phyloP scores from a whole-genome alignment of 345 rosid species.

The Aegle marmelos region DNA sequence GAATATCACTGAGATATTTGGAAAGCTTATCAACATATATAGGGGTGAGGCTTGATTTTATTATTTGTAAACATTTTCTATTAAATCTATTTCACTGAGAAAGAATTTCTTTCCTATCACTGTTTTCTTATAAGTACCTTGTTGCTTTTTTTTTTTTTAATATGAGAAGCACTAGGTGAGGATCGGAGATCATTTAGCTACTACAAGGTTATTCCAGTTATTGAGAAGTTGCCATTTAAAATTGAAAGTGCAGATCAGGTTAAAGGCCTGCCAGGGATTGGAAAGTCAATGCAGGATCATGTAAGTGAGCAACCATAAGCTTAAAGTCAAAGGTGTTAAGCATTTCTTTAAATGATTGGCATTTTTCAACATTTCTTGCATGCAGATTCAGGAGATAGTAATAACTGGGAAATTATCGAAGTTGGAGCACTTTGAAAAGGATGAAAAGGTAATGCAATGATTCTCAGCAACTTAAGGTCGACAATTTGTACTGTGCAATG shows the following conservation, averaged over 20 bases:
- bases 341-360: slow-evolving; percentile 13
- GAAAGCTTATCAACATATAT: slow-evolving; percentile 83
- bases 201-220: slow-evolving; percentile 78
- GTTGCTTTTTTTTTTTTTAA: slow-evolving; percentile 15
- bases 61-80: not conserved
- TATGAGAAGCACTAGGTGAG: slow-evolving; percentile 79
- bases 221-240: slow-evolving; percentile 82
- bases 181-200: slow-evolving; percentile 95
- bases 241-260: slow-evolving; percentile 84
- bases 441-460: slow-evolving; percentile 68
- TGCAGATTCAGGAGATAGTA: slow-evolving; percentile 93
- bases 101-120: not conserved
- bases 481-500: not conserved
- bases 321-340: not conserved
- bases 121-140: slow-evolving; percentile 4
- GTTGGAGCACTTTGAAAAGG: slow-evolving; percentile 91
- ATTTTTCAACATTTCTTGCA: not conserved
- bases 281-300: slow-evolving; percentile 94
- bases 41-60: slow-evolving; percentile 48
- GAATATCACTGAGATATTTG: slow-evolving; percentile 79
- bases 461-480: not conserved
- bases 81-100: not conserved
- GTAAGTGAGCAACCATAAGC: slow-evolving; percentile 43
- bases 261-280: slow-evolving; percentile 81
- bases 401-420: slow-evolving; percentile 83